Evolutionary conservation across 202 grass and related monocot species (phyloP).

Genomic region (Schoenoplectus tabernaemontani): DNA sequence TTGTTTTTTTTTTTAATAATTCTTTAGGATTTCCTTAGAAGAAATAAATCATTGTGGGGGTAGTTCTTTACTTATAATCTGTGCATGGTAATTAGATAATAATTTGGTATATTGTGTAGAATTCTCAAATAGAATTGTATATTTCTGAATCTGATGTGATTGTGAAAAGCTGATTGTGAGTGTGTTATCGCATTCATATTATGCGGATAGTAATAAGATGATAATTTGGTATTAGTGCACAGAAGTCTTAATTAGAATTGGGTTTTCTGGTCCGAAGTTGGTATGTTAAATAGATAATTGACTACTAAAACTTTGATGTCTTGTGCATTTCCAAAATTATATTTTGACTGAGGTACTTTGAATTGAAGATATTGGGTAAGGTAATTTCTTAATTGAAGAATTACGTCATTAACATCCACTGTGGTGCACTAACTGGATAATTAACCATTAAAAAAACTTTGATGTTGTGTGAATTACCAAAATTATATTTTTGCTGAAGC

Average conservation of each 20-base stretch:
- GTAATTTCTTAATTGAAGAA: too few relatives aligned
- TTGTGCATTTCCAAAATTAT: not conserved
- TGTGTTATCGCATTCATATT: too few relatives aligned
- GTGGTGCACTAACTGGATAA: not conserved
- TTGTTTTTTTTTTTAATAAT: too few relatives aligned
- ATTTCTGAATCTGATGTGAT: too few relatives aligned
- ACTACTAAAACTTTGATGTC: not conserved
- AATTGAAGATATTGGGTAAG: too few relatives aligned
- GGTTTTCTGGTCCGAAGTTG: too few relatives aligned
- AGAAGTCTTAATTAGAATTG: too few relatives aligned
- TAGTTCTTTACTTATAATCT: too few relatives aligned
- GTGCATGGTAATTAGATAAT: too few relatives aligned
- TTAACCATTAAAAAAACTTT: not conserved
- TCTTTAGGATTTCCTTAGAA: not conserved
- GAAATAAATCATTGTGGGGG: too few relatives aligned
- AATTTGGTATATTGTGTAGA: not conserved
- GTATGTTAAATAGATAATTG: not conserved
- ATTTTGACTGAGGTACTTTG: not conserved
- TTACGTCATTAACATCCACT: not conserved
- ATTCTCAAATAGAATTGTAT: not conserved
- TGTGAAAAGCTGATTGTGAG: too few relatives aligned
- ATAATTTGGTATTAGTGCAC: not conserved
- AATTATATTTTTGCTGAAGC: not conserved
- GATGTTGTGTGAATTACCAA: not conserved
- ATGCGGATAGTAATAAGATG: too few relatives aligned